Conservation (phyloP, 495 filamentous ascomycete genomes). For the Glutinoglossum americanum region DNA sequence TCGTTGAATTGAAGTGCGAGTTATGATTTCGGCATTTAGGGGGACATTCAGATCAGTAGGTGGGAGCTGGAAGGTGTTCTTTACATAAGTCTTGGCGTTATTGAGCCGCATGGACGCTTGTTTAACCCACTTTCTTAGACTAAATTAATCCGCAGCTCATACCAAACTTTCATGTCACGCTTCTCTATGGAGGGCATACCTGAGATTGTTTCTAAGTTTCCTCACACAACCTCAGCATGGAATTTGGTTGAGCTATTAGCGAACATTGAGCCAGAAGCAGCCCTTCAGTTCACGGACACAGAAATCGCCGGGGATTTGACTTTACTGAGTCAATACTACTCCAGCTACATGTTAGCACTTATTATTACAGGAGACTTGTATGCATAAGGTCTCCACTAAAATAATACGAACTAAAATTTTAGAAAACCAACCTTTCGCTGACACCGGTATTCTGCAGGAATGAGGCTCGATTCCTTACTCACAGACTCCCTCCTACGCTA, state of each 20-base stretch:
- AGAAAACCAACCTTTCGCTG: not conserved
- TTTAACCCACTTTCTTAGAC: not conserved
- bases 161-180: not conserved
- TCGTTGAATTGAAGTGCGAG: conserved; percentile 5
- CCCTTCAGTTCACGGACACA: conserved; percentile 13
- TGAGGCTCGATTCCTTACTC: conserved; percentile 29
- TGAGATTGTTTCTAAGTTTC: not conserved
- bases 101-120: not conserved
- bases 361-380: conserved; percentile 31
- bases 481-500: conserved; percentile 24
- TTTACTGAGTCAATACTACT: conserved; percentile 25
- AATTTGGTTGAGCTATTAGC: conserved; percentile 17
- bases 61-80: conserved; percentile 13
- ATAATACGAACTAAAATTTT: not conserved
- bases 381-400: conserved; percentile 4
- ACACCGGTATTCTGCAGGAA: conserved; percentile 14
- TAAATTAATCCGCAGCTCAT: not conserved
- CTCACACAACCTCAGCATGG: not conserved
- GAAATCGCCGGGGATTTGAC: conserved; percentile 13
- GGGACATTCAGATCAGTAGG: too few relatives aligned
- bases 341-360: conserved; percentile 29
- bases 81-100: conserved; percentile 5
- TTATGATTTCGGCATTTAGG: conserved; percentile 6
- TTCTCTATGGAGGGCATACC: not conserved
- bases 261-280: conserved; percentile 12